phyloP scores from a whole-genome alignment of 1,139 yeast species.

The Diutina catenulata region DNA sequence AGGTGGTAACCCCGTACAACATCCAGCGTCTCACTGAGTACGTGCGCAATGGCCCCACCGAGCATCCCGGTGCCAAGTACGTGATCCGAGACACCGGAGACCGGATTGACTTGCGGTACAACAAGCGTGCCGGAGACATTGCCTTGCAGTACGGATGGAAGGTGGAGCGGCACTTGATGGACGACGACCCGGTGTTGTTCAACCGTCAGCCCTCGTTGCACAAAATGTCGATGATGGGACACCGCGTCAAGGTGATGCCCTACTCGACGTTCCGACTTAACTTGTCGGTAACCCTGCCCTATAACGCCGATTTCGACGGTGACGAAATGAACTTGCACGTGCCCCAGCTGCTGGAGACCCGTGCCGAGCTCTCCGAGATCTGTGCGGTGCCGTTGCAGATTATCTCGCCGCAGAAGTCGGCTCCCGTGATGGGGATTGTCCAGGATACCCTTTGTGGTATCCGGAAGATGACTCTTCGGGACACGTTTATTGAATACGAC shows the following conservation, averaged over 20 bases:
- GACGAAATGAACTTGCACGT: conserved; percentile 99
- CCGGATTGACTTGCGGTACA: conserved; percentile 92
- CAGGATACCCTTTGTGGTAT: conserved; percentile 98
- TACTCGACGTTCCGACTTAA: conserved; percentile 95
- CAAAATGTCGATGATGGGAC: conserved; percentile 99
- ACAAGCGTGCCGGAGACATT: conserved; percentile 96
- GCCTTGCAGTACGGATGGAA: conserved; percentile 98
- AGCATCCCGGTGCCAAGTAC: conserved; percentile 98
- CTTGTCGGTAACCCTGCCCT: conserved; percentile 94
- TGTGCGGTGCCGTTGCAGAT: conserved; percentile 97
- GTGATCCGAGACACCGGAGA: conserved; percentile 98
- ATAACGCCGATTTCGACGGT: conserved; percentile 99
- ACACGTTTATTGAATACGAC: conserved; percentile 76
- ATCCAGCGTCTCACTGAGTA: conserved; percentile 85
- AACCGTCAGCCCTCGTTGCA: conserved; percentile 99
- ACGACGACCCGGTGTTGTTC: conserved; percentile 92
- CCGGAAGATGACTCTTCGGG: conserved; percentile 89
- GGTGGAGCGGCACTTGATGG: conserved; percentile 97
- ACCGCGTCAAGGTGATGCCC: conserved; percentile 97
- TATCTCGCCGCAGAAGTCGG: conserved; percentile 96
- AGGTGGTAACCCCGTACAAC: conserved; percentile 93
- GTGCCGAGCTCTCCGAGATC: conserved; percentile 89
- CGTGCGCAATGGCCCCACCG: conserved; percentile 97
- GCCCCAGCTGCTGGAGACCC: conserved; percentile 96
- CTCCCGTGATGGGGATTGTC: conserved; percentile 99